Percentiles rank a stretch among this genome's conserved stretches.
Conservation (phyloP, 2,329 filamentous ascomycete species). For the Graphilbum fragrans region DNA sequence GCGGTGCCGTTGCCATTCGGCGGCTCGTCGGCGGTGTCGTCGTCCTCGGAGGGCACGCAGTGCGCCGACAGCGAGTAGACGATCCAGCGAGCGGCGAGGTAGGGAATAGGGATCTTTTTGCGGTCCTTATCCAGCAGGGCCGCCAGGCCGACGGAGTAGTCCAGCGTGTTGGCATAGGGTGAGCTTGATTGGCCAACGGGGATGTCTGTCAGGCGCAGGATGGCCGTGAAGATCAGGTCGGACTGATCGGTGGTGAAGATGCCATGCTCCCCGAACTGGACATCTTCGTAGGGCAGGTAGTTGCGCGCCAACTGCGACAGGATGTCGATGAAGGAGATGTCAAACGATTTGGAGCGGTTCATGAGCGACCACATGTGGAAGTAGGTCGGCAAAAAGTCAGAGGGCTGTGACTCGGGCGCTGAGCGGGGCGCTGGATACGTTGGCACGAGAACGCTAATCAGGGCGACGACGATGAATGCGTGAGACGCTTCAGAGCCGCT, state of each 20-base stretch:
- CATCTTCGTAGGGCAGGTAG: constrained; percentile 59
- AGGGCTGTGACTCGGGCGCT: constrained; percentile 66
- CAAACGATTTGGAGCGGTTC: constrained; percentile 76
- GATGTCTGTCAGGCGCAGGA: constrained; percentile 83
- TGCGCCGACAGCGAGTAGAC: constrained; percentile 84
- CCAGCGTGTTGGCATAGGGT: constrained; percentile 70
- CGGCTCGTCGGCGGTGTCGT: neutral
- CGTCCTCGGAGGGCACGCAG: constrained; percentile 48
- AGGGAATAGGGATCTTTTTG: constrained; percentile 82
- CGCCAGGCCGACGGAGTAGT: constrained; percentile 71
- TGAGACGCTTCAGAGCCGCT: constrained; percentile 86
- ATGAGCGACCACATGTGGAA: constrained; percentile 96
- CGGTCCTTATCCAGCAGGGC: constrained; percentile 84
- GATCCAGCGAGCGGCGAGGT: constrained; percentile 87
- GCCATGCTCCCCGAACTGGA: constrained; percentile 75
- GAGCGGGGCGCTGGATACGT: constrained; percentile 65
- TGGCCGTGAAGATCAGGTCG: constrained; percentile 81
- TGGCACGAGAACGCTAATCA: constrained; percentile 79
- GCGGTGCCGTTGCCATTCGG: too few species aligned
- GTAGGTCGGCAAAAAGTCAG: constrained; percentile 81
- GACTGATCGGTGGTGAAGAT: constrained; percentile 91
- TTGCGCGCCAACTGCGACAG: constrained; percentile 81
- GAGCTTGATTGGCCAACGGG: constrained; percentile 93
- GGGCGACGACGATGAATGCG: constrained; percentile 82
- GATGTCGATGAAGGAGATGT: constrained; percentile 79